A percentile compares a stretch with the other conserved stretches of the same genome.
phyloP scores from a whole-genome alignment of 2,329 filamentous ascomycete species.

The Paraconiothyrium brasiliense region DNA sequence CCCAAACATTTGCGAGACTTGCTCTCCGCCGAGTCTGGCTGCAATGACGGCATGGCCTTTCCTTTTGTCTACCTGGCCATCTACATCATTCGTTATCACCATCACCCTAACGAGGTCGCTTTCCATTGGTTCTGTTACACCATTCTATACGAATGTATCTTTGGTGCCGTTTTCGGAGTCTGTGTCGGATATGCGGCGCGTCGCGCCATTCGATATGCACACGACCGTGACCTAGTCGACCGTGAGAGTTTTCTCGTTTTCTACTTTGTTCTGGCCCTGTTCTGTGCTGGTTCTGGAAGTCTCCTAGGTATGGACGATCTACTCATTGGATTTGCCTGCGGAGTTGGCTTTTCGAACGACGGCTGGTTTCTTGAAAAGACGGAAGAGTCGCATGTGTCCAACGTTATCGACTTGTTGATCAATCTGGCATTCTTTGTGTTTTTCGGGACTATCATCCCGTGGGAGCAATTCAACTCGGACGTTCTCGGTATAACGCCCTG shows the following conservation, averaged over 20 bases:
- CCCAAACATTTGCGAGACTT: conserved; percentile 97
- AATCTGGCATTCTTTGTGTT: conserved; percentile 99
- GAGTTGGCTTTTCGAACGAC: conserved; percentile 99
- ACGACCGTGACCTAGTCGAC: conserved; percentile 86
- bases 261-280: conserved; percentile 96
- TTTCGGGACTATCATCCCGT: conserved; percentile 95
- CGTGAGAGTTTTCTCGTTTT: conserved; percentile 98
- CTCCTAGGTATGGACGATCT: conserved; percentile 92
- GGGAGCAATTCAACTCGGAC: conserved; percentile 85
- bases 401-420: conserved; percentile 96
- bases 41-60: conserved; percentile 99
- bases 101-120: conserved; percentile 72
- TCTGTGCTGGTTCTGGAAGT: conserved; percentile 92
- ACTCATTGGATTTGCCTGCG: conserved; percentile 91
- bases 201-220: conserved; percentile 87
- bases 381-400: conserved; percentile 97
- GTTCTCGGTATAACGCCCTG: conserved; percentile 80
- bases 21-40: conserved; percentile 94
- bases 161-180: conserved; percentile 90
- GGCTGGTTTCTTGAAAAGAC: conserved; percentile 99
- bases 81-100: conserved; percentile 86
- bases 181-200: conserved; percentile 87
- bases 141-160: conserved; percentile 93
- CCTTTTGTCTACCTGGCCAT: conserved; percentile 94
- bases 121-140: conserved; percentile 90